Evolutionary conservation across 805 yeast genomes (phyloP).

Genomic region (Hanseniaspora pseudoguilliermondii): DNA sequence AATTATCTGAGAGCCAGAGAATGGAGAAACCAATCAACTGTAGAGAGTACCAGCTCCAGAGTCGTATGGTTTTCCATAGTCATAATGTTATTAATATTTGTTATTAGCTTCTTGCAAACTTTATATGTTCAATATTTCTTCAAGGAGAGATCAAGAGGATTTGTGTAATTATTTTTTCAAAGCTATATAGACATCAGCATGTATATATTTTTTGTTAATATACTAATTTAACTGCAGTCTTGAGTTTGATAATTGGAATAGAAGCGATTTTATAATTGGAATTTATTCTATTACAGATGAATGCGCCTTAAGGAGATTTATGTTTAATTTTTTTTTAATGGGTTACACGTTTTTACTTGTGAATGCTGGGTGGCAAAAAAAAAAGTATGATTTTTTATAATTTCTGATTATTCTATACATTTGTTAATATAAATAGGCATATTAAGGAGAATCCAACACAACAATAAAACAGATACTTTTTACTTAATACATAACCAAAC

Average conservation of each 20-base stretch:
- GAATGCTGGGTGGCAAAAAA: constrained; percentile 7
- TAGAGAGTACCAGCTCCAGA: constrained; percentile 63
- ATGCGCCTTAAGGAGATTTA: no score
- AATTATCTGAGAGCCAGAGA: constrained; percentile 91
- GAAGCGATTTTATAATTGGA: no score
- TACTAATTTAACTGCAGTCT: no score
- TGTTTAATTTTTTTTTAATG: no score
- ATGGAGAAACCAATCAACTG: constrained; percentile 91
- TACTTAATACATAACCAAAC: no score
- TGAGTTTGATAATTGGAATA: no score
- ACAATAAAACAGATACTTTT: no score
- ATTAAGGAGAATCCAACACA: no score
- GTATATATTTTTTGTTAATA: neutral
- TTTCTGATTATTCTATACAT: no score
- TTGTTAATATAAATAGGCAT: no score
- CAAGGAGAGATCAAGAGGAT: constrained; percentile 35
- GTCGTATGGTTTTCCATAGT: constrained; percentile 62
- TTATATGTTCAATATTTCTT: constrained; percentile 73
- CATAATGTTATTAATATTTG: constrained; percentile 62
- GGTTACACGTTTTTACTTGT: no score
- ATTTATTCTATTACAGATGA: no score
- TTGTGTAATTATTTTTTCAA: constrained; percentile 22
- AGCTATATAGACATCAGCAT: neutral
- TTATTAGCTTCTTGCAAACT: constrained; percentile 65
- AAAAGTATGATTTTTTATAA: neutral